phyloP scores from a whole-genome alignment of 1,284 basidiomycete species.

The Anthracocystis setariae region DNA sequence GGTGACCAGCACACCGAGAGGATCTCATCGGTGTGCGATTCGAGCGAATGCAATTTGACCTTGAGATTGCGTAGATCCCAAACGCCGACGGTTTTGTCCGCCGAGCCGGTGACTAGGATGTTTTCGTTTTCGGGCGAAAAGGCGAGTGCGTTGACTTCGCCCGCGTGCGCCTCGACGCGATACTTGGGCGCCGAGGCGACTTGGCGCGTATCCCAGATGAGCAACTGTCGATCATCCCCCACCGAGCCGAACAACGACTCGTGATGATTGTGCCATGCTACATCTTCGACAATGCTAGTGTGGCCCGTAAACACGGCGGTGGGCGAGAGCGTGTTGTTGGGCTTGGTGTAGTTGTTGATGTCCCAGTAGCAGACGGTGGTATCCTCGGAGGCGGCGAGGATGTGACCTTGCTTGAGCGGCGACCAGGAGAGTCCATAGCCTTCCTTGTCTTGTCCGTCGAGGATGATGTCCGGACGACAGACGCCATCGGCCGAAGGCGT shows the following conservation, averaged over 20 bases:
- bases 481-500: constrained; percentile 82
- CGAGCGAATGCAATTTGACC: constrained; percentile 84
- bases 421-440: constrained; percentile 96
- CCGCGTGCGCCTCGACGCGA: constrained; percentile 81
- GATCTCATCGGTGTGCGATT: constrained; percentile 93
- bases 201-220: constrained; percentile 93
- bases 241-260: constrained; percentile 92
- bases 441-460: constrained; percentile 90
- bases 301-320: constrained; percentile 81
- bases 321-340: constrained; percentile 81
- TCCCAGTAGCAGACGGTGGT: constrained; percentile 98
- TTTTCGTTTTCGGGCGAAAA: constrained; percentile 86
- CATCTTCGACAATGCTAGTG: constrained; percentile 77
- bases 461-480: constrained; percentile 88
- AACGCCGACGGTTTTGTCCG: constrained; percentile 90
- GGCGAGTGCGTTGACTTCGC: constrained; percentile 89
- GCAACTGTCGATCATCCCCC: constrained; percentile 93
- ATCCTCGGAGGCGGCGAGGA: constrained; percentile 93
- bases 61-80: constrained; percentile 87
- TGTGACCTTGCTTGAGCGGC: constrained; percentile 80
- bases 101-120: constrained; percentile 90
- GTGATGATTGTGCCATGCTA: constrained; percentile 90
- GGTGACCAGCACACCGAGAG: constrained; percentile 95
- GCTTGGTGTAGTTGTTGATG: constrained; percentile 86
- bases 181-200: constrained; percentile 73